These are phyloP conservation scores for Ascochyta koolunga DNA, from an alignment of 2,329 filamentous ascomycete species.

Conservation along the genomic window DNA sequence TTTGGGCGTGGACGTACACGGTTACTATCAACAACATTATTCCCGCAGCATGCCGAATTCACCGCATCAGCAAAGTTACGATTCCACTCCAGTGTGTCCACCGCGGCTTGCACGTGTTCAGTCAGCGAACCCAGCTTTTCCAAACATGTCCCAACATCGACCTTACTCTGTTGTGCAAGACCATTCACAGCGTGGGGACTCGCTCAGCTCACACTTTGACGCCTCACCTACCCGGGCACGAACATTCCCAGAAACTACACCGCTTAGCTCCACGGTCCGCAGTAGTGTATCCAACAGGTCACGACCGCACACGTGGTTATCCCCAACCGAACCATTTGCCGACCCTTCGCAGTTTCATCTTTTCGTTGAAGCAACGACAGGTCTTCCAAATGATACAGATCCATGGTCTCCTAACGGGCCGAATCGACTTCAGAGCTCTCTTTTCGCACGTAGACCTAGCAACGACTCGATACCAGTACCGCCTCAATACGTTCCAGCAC, in stretches of 20 bases:
- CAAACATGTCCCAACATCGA: slow-evolving; percentile 22
- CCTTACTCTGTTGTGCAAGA: slow-evolving; percentile 18
- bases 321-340: slow-evolving; percentile 44
- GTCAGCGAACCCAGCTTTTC: slow-evolving; percentile 29
- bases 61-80: slow-evolving; percentile 29
- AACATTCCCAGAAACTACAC: slow-evolving; percentile 36
- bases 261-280: slow-evolving; percentile 25
- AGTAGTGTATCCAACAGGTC: slow-evolving; percentile 25
- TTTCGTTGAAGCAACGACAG: slow-evolving; percentile 49
- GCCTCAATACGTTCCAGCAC: slow-evolving; percentile 23
- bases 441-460: slow-evolving; percentile 38
- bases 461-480: slow-evolving; percentile 37
- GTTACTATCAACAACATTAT: slow-evolving; percentile 27
- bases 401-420: slow-evolving; percentile 39
- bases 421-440: slow-evolving; percentile 41
- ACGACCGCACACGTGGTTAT: slow-evolving; percentile 44
- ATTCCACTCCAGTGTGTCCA: slow-evolving; percentile 14
- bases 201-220: slow-evolving; percentile 30
- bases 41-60: slow-evolving; percentile 46
- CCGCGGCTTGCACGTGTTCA: slow-evolving; percentile 25
- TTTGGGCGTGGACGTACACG: slow-evolving; percentile 31
- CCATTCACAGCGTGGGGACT: slow-evolving; percentile 13
- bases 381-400: slow-evolving; percentile 40
- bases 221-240: slow-evolving; percentile 30
- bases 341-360: slow-evolving; percentile 46